Base-by-base conservation (phyloP, 441 rosid genomes). In the Pelargonium australe region DNA sequence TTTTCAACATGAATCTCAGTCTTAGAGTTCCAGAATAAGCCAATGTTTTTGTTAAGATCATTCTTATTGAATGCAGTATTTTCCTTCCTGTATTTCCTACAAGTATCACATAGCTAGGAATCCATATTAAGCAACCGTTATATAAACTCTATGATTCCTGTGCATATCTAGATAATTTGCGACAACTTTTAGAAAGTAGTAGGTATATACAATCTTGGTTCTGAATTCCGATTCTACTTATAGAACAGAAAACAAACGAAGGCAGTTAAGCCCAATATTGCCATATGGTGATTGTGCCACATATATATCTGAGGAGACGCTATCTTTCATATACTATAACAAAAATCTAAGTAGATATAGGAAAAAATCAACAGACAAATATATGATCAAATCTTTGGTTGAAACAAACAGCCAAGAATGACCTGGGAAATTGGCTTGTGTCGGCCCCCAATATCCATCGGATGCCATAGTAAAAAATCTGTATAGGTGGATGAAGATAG, bases 21-120 rank as follows among this genome's bases (percentile, higher is more conserved):
- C 41, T 37, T 13, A n/a, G 49, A 67, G 55, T 75, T 79, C 64
- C 40, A 67, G 69, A 83, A 81, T 81, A 86, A 86, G 63, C 74
- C 14, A 40, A 62, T 31, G 63, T 73, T 68, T 64, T 62, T 20
- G 47, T 68, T 55, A 61, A 71, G 76, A 68, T 64, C 60, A 17
- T 53, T 76, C 74, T 70, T 55, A 58, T 66, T 55, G 7, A 68
- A 44, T 75, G 73, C 20, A 65, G 31, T 68, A 55, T 8, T 12
- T 44, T 68, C 68, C 55, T 65, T 68, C 23, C 14, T 64, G 13
- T 70, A 65, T 62, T 68, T 69, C 63, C 58, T 31, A 60, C 65
- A 40, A 12, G 28, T 60, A 11, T 31, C 16, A 19, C 7, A 37
- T n/a, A 9, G n/a, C n/a, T n/a, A 51, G 25, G 41, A 37, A 37